These are phyloP conservation scores for Vitis hybrid DNA, from an alignment of 177 flowering plant genomes.

Conservation along the genomic window DNA sequence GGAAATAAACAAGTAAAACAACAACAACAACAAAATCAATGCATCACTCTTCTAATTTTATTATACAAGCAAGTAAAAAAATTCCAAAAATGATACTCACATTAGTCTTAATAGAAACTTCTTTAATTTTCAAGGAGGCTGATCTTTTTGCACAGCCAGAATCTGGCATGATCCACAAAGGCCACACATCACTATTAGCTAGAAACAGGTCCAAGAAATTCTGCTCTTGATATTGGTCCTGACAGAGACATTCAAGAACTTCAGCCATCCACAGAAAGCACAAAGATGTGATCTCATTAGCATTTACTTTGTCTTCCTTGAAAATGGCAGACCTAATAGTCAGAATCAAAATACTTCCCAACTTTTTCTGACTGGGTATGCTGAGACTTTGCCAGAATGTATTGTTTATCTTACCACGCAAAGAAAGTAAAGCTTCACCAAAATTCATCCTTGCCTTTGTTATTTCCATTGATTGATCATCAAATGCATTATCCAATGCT, in stretches of 20 bases:
- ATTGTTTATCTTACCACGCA: slow-evolving; percentile 37
- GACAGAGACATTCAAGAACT: slow-evolving; percentile 48
- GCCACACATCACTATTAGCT: slow-evolving; percentile 50
- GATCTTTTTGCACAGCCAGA: slow-evolving; percentile 25
- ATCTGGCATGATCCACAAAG: slow-evolving; percentile 51
- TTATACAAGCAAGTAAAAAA: neutral
- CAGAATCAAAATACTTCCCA: slow-evolving; percentile 48
- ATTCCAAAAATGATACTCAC: slow-evolving; percentile 37
- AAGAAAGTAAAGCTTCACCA: slow-evolving; percentile 46
- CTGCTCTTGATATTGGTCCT: slow-evolving; percentile 58
- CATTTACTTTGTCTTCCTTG: slow-evolving; percentile 25
- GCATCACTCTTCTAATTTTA: neutral
- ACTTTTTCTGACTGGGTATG: slow-evolving; percentile 21
- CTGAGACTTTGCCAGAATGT: slow-evolving; percentile 43
- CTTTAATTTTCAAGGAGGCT: slow-evolving; percentile 26
- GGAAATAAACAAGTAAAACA: too few species aligned
- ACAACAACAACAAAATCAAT: slow-evolving; percentile 1
- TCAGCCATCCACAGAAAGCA: slow-evolving; percentile 65
- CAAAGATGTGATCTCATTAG: slow-evolving; percentile 37
- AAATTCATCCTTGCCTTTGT: slow-evolving; percentile 31
- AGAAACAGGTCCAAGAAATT: slow-evolving; percentile 61
- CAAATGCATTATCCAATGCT: slow-evolving; percentile 19
- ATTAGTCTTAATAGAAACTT: slow-evolving; percentile 16
- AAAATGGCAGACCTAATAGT: slow-evolving; percentile 54
- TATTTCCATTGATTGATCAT: slow-evolving; percentile 21